Conservation (phyloP, 352 stramenopile genomes). For the Globisporangium ultimum region DNA sequence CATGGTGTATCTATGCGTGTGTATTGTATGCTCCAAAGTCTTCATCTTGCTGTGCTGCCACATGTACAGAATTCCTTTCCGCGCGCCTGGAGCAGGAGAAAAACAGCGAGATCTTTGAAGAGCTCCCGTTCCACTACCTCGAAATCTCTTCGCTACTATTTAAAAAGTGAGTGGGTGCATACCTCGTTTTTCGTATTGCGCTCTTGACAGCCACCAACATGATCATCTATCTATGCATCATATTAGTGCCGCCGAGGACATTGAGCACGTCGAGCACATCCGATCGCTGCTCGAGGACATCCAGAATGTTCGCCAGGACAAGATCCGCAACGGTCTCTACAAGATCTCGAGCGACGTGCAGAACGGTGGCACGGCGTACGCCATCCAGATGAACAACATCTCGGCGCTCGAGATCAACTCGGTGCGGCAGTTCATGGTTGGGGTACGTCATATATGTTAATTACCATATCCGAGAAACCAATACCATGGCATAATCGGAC, state of each 20-base stretch:
- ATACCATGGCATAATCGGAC: not conserved
- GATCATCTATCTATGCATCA: not conserved
- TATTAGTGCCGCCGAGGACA: constrained; percentile 70
- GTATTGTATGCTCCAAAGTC: not conserved
- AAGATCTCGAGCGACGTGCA: constrained; percentile 78
- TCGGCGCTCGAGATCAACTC: constrained; percentile 84
- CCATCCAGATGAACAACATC: constrained; percentile 89
- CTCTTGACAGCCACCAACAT: not conserved
- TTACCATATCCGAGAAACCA: no score
- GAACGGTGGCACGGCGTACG: constrained; percentile 63
- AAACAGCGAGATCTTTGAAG: constrained; percentile 66
- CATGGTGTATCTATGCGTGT: not conserved
- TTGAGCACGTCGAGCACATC: constrained; percentile 80
- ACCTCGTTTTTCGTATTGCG: constrained; percentile 1
- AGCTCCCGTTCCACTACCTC: constrained; percentile 86
- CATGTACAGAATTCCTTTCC: constrained; percentile 48
- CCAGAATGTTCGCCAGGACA: constrained; percentile 86
- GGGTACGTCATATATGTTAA: constrained; percentile 27
- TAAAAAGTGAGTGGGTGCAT: constrained; percentile 54
- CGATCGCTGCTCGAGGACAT: constrained; percentile 84
- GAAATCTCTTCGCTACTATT: constrained; percentile 82
- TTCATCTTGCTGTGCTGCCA: not conserved
- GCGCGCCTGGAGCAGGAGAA: constrained; percentile 66
- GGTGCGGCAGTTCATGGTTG: constrained; percentile 85
- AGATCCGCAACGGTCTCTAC: constrained; percentile 86